phyloP scores from a whole-genome alignment of 306 rosid genomes.

The Cucurbita pepo region DNA sequence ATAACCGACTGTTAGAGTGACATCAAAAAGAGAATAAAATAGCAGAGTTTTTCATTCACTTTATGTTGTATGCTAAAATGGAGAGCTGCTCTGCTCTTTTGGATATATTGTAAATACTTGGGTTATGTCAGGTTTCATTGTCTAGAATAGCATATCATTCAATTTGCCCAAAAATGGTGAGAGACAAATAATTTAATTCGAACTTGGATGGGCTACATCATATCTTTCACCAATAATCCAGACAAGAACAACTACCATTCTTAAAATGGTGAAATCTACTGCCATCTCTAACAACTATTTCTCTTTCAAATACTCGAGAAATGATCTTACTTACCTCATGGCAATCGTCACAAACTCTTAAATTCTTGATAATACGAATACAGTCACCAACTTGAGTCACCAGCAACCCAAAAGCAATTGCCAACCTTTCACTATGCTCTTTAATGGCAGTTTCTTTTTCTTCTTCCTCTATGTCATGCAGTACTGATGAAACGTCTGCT shows the following conservation, averaged over 20 bases:
- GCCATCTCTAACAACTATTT: conserved; percentile 32
- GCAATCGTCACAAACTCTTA: conserved; percentile 37
- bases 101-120: not conserved
- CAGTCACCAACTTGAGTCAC: conserved; percentile 26
- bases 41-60: not conserved
- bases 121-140: not conserved
- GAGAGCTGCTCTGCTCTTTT: not conserved
- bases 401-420: conserved; percentile 29
- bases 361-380: conserved; percentile 32
- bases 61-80: not conserved
- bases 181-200: not conserved
- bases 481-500: conserved; percentile 20
- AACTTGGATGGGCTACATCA: not conserved
- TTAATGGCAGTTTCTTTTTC: conserved; percentile 24
- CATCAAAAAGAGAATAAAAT: not conserved
- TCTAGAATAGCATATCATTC: not conserved
- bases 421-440: conserved; percentile 35
- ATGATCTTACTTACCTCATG: conserved; percentile 36
- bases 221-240: conserved; percentile 20
- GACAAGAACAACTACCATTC: conserved; percentile 31
- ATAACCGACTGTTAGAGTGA: conserved; percentile 8
- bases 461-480: conserved; percentile 37
- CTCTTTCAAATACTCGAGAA: conserved; percentile 31
- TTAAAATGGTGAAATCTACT: conserved; percentile 44
- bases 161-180: not conserved